phyloP scores from a whole-genome alignment of 2,329 filamentous ascomycete genomes.

The Colletotrichum sp. region DNA sequence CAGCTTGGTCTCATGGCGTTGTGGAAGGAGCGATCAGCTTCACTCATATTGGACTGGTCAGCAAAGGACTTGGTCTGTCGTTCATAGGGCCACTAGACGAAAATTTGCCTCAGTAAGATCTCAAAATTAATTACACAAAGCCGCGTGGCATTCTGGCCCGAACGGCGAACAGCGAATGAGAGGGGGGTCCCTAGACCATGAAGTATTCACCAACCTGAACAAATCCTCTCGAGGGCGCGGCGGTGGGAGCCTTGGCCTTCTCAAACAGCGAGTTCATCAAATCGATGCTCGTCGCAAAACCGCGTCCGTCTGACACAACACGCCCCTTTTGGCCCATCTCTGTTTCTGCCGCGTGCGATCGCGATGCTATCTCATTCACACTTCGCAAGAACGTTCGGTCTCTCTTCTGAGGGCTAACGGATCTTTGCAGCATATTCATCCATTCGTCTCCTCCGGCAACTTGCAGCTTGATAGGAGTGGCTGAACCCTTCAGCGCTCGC shows the following conservation, averaged over 20 bases:
- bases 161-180: background rate
- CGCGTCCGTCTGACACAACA: slow-evolving; percentile 56
- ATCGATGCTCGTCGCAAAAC: slow-evolving; percentile 89
- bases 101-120: slow-evolving; percentile 43
- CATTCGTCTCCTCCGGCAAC: slow-evolving; percentile 81
- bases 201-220: slow-evolving; percentile 81
- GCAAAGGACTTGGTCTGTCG: slow-evolving; percentile 75
- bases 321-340: slow-evolving; percentile 30
- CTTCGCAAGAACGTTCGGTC: slow-evolving; percentile 76
- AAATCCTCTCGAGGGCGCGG: slow-evolving; percentile 68
- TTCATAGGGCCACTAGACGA: slow-evolving; percentile 81
- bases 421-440: slow-evolving; percentile 92
- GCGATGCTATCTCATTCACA: slow-evolving; percentile 53
- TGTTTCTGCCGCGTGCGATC: slow-evolving; percentile 45
- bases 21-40: slow-evolving; percentile 72
- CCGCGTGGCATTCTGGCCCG: background rate
- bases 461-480: slow-evolving; percentile 63
- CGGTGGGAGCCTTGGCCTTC: slow-evolving; percentile 65
- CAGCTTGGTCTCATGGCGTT: slow-evolving; percentile 79
- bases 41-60: slow-evolving; percentile 65
- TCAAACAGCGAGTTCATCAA: slow-evolving; percentile 95
- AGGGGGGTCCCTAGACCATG: slow-evolving; percentile 26
- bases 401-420: slow-evolving; percentile 91
- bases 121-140: slow-evolving; percentile 36
- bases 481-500: slow-evolving; percentile 66